Conservation (phyloP, 768 basidiomycete species). For the Phallus indusiatus region DNA sequence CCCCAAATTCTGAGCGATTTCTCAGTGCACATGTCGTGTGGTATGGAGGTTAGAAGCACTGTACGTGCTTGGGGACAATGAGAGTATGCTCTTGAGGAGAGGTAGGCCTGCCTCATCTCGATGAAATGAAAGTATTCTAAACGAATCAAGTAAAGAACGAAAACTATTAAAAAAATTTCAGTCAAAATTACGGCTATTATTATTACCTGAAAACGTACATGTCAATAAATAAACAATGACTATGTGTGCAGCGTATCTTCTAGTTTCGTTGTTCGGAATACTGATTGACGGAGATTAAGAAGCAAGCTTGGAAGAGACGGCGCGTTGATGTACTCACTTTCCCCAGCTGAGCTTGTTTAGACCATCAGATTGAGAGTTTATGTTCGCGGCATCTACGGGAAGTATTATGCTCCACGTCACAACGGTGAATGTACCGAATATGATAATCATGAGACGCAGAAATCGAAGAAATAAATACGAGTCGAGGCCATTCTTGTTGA, state of each 20-base stretch:
- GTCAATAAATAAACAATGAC: slow-evolving; percentile 41
- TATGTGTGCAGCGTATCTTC: slow-evolving; percentile 48
- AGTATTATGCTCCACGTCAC: slow-evolving; percentile 56
- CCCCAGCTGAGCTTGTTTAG: slow-evolving; percentile 41
- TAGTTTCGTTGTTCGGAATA: slow-evolving; percentile 26
- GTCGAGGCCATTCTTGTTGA: slow-evolving; percentile 55
- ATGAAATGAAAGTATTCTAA: slow-evolving; percentile 50
- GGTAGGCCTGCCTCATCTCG: slow-evolving; percentile 46
- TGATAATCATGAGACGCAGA: slow-evolving; percentile 53
- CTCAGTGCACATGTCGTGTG: slow-evolving; percentile 42
- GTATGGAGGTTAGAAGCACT: slow-evolving; percentile 57
- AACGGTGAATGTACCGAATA: slow-evolving; percentile 53
- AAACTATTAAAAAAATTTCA: too few species aligned
- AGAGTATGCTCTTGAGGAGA: slow-evolving; percentile 50
- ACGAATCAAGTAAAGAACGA: slow-evolving; percentile 50
- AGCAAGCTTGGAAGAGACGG: background rate
- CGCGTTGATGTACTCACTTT: slow-evolving; percentile 28
- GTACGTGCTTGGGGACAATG: slow-evolving; percentile 56
- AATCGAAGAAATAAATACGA: slow-evolving; percentile 45
- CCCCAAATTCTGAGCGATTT: slow-evolving; percentile 41
- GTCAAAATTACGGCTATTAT: too few species aligned
- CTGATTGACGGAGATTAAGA: slow-evolving; percentile 17
- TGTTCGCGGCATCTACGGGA: slow-evolving; percentile 43
- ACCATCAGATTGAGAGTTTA: slow-evolving; percentile 23
- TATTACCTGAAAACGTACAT: slow-evolving; percentile 34